These are phyloP conservation scores for Cystobasidium slooffiae DNA, from an alignment of 1,284 basidiomycete species.

Conservation along the genomic window DNA sequence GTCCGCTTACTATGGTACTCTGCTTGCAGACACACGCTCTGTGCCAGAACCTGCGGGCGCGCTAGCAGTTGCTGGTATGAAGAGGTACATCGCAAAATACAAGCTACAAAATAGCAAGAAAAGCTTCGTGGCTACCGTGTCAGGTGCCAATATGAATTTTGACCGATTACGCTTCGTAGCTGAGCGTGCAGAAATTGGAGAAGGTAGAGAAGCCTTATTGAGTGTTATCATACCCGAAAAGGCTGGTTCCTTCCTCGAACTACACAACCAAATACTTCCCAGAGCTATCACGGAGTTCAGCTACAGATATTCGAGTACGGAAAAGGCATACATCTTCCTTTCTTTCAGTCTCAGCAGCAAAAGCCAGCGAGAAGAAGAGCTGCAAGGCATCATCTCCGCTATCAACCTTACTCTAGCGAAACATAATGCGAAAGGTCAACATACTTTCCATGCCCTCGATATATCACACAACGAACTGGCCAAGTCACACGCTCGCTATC, in stretches of 20 bases:
- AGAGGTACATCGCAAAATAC: slow-evolving; percentile 82
- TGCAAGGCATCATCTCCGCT: slow-evolving; percentile 67
- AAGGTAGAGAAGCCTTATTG: slow-evolving; percentile 88
- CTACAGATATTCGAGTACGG: slow-evolving; percentile 74
- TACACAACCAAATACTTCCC: slow-evolving; percentile 86
- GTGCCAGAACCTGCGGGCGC: slow-evolving; percentile 98
- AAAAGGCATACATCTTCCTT: slow-evolving; percentile 79
- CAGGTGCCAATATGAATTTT: slow-evolving; percentile 99
- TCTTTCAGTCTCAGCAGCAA: slow-evolving; percentile 73
- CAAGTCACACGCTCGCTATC: slow-evolving; percentile 90
- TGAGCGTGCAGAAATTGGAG: slow-evolving; percentile 95
- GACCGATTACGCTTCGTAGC: slow-evolving; percentile 93
- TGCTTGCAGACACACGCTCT: slow-evolving; percentile 77
- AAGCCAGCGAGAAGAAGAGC: slow-evolving; percentile 66
- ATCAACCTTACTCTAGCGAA: slow-evolving; percentile 67
- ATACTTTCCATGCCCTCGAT: slow-evolving; percentile 69
- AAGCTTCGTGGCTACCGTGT: slow-evolving; percentile 87
- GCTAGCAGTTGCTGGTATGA: slow-evolving; percentile 87
- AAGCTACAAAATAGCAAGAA: slow-evolving; percentile 79
- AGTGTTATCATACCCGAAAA: slow-evolving; percentile 90
- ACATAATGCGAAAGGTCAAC: slow-evolving; percentile 58
- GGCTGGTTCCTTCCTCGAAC: slow-evolving; percentile 88
- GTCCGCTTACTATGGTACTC: no score
- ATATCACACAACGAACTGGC: slow-evolving; percentile 94
- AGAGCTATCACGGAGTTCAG: slow-evolving; percentile 95